Conservation (phyloP, 345 rosid species). For the Aurinia saxatilis region DNA sequence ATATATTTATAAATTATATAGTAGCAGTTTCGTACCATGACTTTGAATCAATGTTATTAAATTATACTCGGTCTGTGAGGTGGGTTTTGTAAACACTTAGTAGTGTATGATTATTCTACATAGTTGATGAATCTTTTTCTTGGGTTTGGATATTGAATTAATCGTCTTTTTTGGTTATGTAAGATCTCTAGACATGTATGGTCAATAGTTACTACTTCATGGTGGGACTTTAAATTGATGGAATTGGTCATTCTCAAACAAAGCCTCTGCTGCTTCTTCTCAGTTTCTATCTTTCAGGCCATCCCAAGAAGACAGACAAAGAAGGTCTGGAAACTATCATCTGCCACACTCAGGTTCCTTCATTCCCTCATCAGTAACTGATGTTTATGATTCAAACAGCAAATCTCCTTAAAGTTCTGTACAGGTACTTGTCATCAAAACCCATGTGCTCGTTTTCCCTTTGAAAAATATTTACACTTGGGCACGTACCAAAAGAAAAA, state of each 20-base stretch:
- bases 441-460: too few relatives aligned
- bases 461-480: too few relatives aligned
- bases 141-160: not conserved
- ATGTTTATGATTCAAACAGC: conserved; percentile 44
- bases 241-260: conserved; percentile 59
- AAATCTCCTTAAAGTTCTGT: conserved; percentile 27
- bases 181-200: conserved; percentile 11
- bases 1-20: too few relatives aligned
- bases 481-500: too few relatives aligned
- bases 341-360: conserved; percentile 34
- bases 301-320: conserved; percentile 50
- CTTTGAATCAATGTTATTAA: conserved; percentile 1
- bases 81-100: conserved; percentile 21
- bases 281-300: conserved; percentile 56
- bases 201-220: not conserved
- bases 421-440: conserved; percentile 39
- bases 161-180: too few relatives aligned
- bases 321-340: conserved; percentile 42
- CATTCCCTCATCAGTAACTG: conserved; percentile 36
- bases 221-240: not conserved
- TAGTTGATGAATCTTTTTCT: not conserved
- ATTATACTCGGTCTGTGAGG: conserved; percentile 13
- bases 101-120: not conserved
- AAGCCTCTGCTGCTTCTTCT: conserved; percentile 45
- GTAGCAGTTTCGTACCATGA: conserved; percentile 2